Evolutionary conservation across 2,329 filamentous ascomycete genomes (phyloP), one percentile per base, ranked within the genome.

Genomic region (Stagonosporopsis cucurbitacearum): DNA sequence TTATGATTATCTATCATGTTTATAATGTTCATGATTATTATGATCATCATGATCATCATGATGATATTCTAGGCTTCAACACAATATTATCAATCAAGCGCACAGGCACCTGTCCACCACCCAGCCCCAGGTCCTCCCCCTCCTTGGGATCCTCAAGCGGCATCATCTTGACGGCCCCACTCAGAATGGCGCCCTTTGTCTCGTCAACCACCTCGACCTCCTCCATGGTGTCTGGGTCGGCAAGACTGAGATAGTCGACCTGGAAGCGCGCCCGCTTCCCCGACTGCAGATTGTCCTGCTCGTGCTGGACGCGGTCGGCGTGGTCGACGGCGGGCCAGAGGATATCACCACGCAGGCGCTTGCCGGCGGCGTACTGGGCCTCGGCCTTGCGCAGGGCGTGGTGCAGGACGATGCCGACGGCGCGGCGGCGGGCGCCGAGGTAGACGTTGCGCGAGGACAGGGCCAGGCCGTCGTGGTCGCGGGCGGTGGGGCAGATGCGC

Each of bases 391-490:
- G 81, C 25, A 99, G 77, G 0, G 91, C 87, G 30, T 82, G 82
- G 41, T 82, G 84, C 19, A 99, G 80, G 1, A 95, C 89, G 0
- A 88, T 85, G 0, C 90, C 92, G 12, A 90, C 84, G 3, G 78
- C 79, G 23, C 93, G 85, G 61, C 95, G 82, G 44, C 92, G 82
- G 17, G 84, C 75, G 1, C 94, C 95, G 3, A 99, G 85, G 73
- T 97, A 98, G 7, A 96, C 91, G 74, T 99, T 99, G 50, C 95
- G 83, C 30, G 92, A 96, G 72, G 93, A 97, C 76, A 97, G 83
- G 2, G 95, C 95, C 57, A 99, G 79, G 0, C 94, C 94, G 73
- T 96, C 92, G 2, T 72, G 53, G 59, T 96, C 93, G 46, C 95
- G 84, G 54, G 86, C 81, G 0, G 95, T 99, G 0, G 86, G 81